Percentiles rank a stretch among this genome's conserved stretches.
phyloP scores from a whole-genome alignment of 2,329 filamentous ascomycete species.

The Gliomastix tumulicola region DNA sequence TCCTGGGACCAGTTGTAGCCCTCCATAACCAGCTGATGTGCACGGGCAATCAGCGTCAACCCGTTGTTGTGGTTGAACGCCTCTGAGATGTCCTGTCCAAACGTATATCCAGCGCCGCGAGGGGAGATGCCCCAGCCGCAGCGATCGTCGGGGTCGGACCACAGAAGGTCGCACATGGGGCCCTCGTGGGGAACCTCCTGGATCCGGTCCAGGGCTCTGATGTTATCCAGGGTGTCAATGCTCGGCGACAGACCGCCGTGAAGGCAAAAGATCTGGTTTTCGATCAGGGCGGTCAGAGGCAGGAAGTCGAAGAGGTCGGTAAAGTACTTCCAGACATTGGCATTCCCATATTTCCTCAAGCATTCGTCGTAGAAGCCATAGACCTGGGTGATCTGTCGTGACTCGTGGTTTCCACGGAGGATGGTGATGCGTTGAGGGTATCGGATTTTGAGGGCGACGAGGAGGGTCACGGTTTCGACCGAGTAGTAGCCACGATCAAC shows the following conservation, averaged over 20 bases:
- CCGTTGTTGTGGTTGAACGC: constrained; percentile 99
- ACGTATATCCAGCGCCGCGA: constrained; percentile 89
- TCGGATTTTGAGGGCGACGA: constrained; percentile 95
- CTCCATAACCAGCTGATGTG: constrained; percentile 98
- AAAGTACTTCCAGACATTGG: constrained; percentile 99
- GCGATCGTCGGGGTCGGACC: constrained; percentile 96
- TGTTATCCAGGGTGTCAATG: constrained; percentile 93
- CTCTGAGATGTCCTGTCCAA: constrained; percentile 95
- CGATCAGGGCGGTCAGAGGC: constrained; percentile 91
- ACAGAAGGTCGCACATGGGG: constrained; percentile 95
- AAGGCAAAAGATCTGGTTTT: constrained; percentile 98
- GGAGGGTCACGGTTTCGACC: constrained; percentile 93
- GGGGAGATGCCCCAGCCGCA: constrained; percentile 96
- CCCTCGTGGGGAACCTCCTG: constrained; percentile 98
- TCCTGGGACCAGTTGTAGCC: constrained; percentile 99
- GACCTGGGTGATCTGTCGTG: constrained; percentile 96
- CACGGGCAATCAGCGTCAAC: constrained; percentile 87
- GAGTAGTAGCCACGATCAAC: constrained; percentile 99
- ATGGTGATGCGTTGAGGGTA: constrained; percentile 98
- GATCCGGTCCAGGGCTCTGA: constrained; percentile 88
- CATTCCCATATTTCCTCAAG: constrained; percentile 96
- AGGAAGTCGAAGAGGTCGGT: constrained; percentile 99
- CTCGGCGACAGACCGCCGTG: constrained; percentile 96
- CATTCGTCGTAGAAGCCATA: constrained; percentile 99
- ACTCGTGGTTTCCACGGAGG: constrained; percentile 97